Percentiles rank a stretch among this genome's conserved stretches.
phyloP scores from a whole-genome alignment of 2,329 filamentous ascomycete genomes.

The Gaeumannomyces sp. region DNA sequence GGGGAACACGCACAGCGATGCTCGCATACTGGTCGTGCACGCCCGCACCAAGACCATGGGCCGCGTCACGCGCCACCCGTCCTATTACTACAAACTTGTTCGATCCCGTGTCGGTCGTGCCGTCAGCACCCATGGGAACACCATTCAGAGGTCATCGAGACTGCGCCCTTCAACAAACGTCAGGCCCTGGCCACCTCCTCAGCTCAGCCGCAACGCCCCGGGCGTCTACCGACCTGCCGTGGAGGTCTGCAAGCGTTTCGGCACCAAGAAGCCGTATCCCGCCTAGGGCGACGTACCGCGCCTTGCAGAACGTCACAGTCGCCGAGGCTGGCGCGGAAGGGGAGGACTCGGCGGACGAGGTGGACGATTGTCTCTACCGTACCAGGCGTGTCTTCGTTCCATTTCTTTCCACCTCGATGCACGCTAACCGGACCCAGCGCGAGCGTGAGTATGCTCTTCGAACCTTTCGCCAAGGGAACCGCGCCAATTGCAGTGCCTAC shows the following conservation, averaged over 20 bases:
- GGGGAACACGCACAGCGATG: no score
- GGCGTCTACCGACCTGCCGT: slow-evolving; percentile 75
- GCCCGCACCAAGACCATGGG: no score
- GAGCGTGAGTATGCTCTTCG: slow-evolving; percentile 91
- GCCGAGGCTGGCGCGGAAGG: no score
- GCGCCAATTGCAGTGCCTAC: slow-evolving; percentile 50
- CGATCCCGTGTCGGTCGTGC: slow-evolving; percentile 82
- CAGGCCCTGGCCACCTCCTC: slow-evolving; percentile 65
- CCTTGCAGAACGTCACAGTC: no score
- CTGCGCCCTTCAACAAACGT: slow-evolving; percentile 62
- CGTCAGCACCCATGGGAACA: slow-evolving; percentile 76
- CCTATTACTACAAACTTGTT: slow-evolving; percentile 30
- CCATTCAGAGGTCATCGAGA: slow-evolving; percentile 70
- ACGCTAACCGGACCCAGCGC: slow-evolving; percentile 76
- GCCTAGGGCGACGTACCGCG: no score
- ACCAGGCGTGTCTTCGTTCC: slow-evolving; percentile 36
- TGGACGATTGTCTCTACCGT: slow-evolving; percentile 87
- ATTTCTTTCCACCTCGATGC: slow-evolving; percentile 85
- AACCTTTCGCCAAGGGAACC: slow-evolving; percentile 67
- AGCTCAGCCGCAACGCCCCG: slow-evolving; percentile 64
- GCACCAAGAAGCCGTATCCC: no score
- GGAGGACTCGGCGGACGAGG: slow-evolving; percentile 59
- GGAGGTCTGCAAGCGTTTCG: no score
- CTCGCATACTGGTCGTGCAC: no score
- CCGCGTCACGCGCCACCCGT: no score